Conservation (phyloP, 345 rosid genomes). For the Pelargonium nanum region DNA sequence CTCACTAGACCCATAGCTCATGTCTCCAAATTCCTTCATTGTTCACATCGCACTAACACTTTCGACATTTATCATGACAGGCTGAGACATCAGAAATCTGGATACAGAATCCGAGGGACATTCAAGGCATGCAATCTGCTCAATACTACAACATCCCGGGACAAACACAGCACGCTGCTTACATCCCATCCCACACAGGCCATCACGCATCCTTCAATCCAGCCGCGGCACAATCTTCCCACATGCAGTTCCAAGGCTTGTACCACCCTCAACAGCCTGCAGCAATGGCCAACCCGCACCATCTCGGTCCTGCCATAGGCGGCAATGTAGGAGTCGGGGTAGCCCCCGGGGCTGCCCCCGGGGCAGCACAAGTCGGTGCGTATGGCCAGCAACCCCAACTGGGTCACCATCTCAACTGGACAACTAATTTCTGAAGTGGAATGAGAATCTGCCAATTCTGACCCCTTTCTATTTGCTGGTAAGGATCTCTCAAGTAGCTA, state of each 20-base stretch:
- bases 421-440: conserved; percentile 71
- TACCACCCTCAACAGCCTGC: conserved; percentile 70
- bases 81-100: conserved; percentile 87
- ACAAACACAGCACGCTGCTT: conserved; percentile 74
- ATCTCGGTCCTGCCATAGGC: conserved; percentile 69
- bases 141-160: conserved; percentile 74
- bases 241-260: conserved; percentile 79
- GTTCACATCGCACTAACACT: too few relatives aligned
- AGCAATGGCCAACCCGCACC: conserved; percentile 63
- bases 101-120: conserved; percentile 80
- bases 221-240: conserved; percentile 74
- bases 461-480: conserved; percentile 21
- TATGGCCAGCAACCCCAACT: conserved; percentile 84
- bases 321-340: conserved; percentile 78
- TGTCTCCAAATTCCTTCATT: too few relatives aligned
- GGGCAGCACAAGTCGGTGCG: too few relatives aligned
- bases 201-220: conserved; percentile 76
- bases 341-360: too few relatives aligned
- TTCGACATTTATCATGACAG: conserved; percentile 19
- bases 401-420: conserved; percentile 92
- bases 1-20: too few relatives aligned
- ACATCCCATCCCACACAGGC: conserved; percentile 62
- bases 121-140: too few relatives aligned
- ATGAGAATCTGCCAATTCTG: conserved; percentile 21
- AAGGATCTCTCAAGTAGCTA: conserved; percentile 27